phyloP scores from a whole-genome alignment of 2,329 filamentous ascomycete genomes.

The Fusarium clavum region DNA sequence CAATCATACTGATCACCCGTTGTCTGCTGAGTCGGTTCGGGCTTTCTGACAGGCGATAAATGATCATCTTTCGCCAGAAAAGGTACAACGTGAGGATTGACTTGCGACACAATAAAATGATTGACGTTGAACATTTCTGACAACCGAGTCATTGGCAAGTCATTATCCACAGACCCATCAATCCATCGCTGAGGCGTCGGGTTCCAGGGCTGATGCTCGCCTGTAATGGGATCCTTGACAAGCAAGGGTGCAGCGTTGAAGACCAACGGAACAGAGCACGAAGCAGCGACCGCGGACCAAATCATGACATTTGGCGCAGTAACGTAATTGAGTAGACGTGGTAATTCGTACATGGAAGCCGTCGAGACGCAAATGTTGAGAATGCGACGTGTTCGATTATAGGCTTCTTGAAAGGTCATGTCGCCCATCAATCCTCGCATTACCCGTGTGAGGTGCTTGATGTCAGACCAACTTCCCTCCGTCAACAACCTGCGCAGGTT shows the following conservation, averaged over 20 bases:
- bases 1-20: constrained; percentile 62
- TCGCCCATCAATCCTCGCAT: constrained; percentile 86
- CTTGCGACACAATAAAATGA: constrained; percentile 96
- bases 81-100: constrained; percentile 92
- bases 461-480: constrained; percentile 87
- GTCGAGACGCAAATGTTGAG: constrained; percentile 95
- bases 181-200: constrained; percentile 88
- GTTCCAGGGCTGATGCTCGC: constrained; percentile 84
- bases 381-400: constrained; percentile 91
- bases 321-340: constrained; percentile 88
- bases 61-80: constrained; percentile 83
- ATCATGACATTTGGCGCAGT: constrained; percentile 95
- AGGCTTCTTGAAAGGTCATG: constrained; percentile 94
- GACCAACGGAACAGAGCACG: constrained; percentile 89
- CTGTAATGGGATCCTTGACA: constrained; percentile 86
- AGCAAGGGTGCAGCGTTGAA: constrained; percentile 84
- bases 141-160: constrained; percentile 88
- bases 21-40: constrained; percentile 44
- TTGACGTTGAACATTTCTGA: constrained; percentile 98
- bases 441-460: constrained; percentile 80
- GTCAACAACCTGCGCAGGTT: constrained; percentile 80
- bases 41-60: constrained; percentile 53
- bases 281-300: constrained; percentile 96
- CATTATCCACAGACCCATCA: constrained; percentile 94
- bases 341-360: constrained; percentile 87